Conservation (phyloP, 2,329 filamentous ascomycete genomes). For the Fusarium protoensiforme region DNA sequence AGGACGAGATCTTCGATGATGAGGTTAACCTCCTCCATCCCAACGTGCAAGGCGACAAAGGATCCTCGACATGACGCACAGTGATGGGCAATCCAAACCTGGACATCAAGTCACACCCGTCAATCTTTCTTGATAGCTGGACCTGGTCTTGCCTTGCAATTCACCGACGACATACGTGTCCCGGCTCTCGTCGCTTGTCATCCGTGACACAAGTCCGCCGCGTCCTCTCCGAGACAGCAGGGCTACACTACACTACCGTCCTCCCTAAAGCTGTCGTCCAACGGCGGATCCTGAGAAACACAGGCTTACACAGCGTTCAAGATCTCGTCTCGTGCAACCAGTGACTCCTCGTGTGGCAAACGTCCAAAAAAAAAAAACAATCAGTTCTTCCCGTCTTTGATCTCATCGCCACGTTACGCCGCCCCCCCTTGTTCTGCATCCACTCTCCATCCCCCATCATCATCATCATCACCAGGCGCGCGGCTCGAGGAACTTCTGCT, state of each 20-base stretch:
- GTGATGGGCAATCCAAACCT: neutral
- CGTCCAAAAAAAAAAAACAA: neutral
- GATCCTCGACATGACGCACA: neutral
- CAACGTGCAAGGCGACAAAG: no score
- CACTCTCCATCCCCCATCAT: neutral
- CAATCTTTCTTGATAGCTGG: neutral
- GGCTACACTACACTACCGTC: neutral
- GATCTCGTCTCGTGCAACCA: neutral
- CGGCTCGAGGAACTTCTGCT: conserved; percentile 1
- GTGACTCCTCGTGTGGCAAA: neutral
- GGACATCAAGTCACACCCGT: neutral
- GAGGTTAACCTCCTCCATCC: neutral
- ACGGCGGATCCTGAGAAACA: neutral
- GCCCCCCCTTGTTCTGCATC: neutral
- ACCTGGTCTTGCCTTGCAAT: neutral
- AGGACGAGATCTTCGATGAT: conserved; percentile 15
- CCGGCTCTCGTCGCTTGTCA: neutral
- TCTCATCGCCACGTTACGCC: conserved; percentile 1
- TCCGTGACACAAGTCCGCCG: neutral
- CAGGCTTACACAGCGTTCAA: neutral
- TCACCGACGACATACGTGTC: neutral
- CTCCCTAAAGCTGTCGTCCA: neutral
- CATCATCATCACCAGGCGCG: conserved; percentile 1
- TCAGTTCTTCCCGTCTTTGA: neutral
- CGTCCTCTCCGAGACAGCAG: neutral